A percentile compares a stretch with the other conserved stretches of the same genome.
Evolutionary conservation across 257 asterid genomes (phyloP).

Genomic region (Thymus quinquecostatus): DNA sequence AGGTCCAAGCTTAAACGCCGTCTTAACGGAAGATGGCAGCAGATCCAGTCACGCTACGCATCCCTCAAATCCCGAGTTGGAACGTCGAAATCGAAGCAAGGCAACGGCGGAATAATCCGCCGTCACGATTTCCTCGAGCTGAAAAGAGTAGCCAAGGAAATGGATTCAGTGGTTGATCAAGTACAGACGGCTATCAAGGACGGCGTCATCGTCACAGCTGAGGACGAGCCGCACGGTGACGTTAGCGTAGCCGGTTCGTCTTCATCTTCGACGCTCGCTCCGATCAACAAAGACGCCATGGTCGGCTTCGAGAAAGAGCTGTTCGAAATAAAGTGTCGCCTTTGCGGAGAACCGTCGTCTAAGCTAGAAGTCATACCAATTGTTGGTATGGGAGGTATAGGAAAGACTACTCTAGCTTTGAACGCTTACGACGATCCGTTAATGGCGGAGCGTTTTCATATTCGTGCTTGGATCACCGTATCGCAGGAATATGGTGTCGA

Average conservation of each 20-base stretch:
- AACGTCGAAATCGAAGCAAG: not conserved
- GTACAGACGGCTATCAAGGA: not conserved
- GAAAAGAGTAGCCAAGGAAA: not conserved
- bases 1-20: constrained; percentile 11
- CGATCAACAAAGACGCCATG: not conserved
- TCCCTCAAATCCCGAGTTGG: not conserved
- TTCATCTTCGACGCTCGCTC: not conserved
- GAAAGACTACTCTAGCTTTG: constrained; percentile 19
- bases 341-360: constrained; percentile 2
- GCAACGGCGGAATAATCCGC: not conserved
- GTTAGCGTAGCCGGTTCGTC: not conserved
- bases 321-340: not conserved
- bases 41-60: constrained; percentile 11
- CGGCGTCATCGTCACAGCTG: not conserved
- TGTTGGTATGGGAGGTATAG: constrained; percentile 15
- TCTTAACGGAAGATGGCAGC: constrained; percentile 13
- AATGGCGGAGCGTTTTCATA: not conserved
- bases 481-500: not conserved
- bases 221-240: not conserved
- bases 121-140: not conserved
- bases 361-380: constrained; percentile 2
- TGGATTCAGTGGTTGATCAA: not conserved
- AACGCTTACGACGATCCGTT: constrained; percentile 9
- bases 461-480: constrained; percentile 24
- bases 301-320: not conserved